These are phyloP conservation scores for Malassezia nana DNA, from an alignment of 1,284 basidiomycete species.

Conservation along the genomic window DNA sequence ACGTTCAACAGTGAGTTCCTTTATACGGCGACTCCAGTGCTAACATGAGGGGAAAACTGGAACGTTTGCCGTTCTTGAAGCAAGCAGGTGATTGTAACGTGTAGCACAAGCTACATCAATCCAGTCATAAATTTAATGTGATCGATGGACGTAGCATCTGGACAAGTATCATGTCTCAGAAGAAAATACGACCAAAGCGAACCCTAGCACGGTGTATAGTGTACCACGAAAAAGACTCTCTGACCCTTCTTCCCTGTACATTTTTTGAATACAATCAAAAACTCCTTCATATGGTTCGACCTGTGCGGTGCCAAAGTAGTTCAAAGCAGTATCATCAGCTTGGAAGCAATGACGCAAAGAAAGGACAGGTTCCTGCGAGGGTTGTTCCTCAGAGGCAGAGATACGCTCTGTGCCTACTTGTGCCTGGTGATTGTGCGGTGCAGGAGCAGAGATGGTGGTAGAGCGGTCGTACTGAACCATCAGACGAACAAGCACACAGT, in stretches of 20 bases:
- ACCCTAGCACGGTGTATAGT: slow-evolving; percentile 34
- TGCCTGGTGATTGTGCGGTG: slow-evolving; percentile 36
- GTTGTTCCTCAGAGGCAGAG: slow-evolving; percentile 1
- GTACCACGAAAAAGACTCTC: slow-evolving; percentile 41
- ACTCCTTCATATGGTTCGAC: slow-evolving; percentile 38
- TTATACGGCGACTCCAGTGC: no score
- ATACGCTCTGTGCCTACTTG: slow-evolving; percentile 30
- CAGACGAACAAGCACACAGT: slow-evolving; percentile 40
- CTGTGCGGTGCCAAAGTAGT: slow-evolving; percentile 38
- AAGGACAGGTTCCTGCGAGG: slow-evolving; percentile 35
- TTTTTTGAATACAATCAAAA: slow-evolving; percentile 41
- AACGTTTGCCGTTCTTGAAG: no score
- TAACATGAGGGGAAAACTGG: no score
- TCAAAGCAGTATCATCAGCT: slow-evolving; percentile 20
- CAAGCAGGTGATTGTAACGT: no score
- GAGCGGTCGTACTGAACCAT: slow-evolving; percentile 30
- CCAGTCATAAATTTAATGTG: no score
- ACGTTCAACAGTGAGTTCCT: no score
- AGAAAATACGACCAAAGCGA: neutral
- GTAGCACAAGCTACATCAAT: no score
- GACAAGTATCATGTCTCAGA: neutral
- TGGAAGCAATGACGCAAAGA: slow-evolving; percentile 43
- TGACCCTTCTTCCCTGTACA: slow-evolving; percentile 42
- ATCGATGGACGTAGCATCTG: no score
- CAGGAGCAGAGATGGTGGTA: slow-evolving; percentile 11